A percentile compares a stretch with the other conserved stretches of the same genome.
Conservation (phyloP, 2,329 filamentous ascomycete species). For the Aspergillus ustus region DNA sequence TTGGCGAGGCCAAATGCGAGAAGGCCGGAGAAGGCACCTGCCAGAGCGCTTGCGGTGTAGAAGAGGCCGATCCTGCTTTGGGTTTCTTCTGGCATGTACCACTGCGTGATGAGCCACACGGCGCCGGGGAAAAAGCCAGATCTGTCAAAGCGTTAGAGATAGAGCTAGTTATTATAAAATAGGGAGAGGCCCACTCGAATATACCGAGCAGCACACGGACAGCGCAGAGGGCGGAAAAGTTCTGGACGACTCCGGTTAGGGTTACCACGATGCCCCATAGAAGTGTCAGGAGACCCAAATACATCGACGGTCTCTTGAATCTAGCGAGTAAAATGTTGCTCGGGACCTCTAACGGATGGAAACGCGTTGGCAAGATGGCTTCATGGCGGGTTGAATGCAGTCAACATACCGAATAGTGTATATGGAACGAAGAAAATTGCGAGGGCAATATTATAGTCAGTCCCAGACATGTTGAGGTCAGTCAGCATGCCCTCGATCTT, state of each 20-base stretch:
- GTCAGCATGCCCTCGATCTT: slow-evolving; percentile 30
- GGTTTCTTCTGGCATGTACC: background rate
- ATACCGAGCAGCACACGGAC: slow-evolving; percentile 53
- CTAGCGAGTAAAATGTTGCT: slow-evolving; percentile 29
- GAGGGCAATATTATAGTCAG: slow-evolving; percentile 27
- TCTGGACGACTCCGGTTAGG: background rate
- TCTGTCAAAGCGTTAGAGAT: background rate
- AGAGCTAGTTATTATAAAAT: background rate
- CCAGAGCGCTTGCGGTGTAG: background rate
- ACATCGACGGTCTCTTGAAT: slow-evolving; percentile 31
- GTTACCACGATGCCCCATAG: slow-evolving; percentile 15
- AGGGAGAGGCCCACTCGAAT: slow-evolving; percentile 34
- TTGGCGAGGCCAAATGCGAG: background rate
- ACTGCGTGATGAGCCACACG: background rate
- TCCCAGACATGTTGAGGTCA: slow-evolving; percentile 26
- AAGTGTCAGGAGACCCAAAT: slow-evolving; percentile 34
- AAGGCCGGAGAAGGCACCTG: background rate
- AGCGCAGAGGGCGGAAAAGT: slow-evolving; percentile 21
- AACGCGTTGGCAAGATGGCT: background rate
- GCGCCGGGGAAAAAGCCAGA: slow-evolving; percentile 6
- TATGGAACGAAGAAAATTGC: slow-evolving; percentile 23
- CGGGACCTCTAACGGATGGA: slow-evolving; percentile 17
- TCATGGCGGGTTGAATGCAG: background rate
- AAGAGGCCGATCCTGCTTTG: background rate
- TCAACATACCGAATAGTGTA: slow-evolving; percentile 17